phyloP scores from a whole-genome alignment of 2,329 filamentous ascomycete species.

The Diplodia seriata region DNA sequence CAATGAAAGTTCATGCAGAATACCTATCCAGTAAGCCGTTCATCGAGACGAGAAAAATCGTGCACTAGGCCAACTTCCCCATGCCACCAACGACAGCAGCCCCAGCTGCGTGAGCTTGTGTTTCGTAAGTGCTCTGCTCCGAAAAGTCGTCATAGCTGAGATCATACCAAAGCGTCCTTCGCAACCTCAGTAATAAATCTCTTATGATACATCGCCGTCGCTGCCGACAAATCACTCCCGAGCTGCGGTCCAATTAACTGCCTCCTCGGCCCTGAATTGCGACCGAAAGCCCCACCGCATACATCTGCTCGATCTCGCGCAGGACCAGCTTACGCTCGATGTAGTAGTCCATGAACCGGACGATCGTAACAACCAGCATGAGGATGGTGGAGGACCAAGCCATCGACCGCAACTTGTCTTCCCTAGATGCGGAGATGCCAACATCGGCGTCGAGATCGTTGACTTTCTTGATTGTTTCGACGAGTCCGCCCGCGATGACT shows the following conservation, averaged over 20 bases:
- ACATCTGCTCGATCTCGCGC: conserved; percentile 18
- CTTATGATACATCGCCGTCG: conserved; percentile 13
- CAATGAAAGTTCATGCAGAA: background rate
- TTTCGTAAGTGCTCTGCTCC: background rate
- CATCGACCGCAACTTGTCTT: conserved; percentile 59
- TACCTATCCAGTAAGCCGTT: background rate
- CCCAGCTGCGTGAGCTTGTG: background rate
- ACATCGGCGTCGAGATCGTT: conserved; percentile 57
- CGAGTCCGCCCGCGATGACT: conserved; percentile 66
- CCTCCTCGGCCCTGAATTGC: conserved; percentile 4
- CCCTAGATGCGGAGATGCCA: conserved; percentile 55
- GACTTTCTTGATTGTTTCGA: conserved; percentile 57
- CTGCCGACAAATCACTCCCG: background rate
- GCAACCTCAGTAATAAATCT: conserved; percentile 8
- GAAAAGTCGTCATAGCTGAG: background rate
- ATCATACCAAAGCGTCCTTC: conserved; percentile 10
- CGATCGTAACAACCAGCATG: conserved; percentile 39
- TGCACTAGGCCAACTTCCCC: background rate
- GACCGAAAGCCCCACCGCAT: conserved; percentile 1
- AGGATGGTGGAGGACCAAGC: conserved; percentile 60
- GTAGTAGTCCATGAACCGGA: conserved; percentile 26
- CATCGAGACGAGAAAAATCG: background rate
- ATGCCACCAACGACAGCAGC: background rate
- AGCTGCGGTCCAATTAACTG: conserved; percentile 8
- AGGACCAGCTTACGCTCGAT: conserved; percentile 9